phyloP scores from a whole-genome alignment of 331 rosid species.

The Cydonia oblonga region DNA sequence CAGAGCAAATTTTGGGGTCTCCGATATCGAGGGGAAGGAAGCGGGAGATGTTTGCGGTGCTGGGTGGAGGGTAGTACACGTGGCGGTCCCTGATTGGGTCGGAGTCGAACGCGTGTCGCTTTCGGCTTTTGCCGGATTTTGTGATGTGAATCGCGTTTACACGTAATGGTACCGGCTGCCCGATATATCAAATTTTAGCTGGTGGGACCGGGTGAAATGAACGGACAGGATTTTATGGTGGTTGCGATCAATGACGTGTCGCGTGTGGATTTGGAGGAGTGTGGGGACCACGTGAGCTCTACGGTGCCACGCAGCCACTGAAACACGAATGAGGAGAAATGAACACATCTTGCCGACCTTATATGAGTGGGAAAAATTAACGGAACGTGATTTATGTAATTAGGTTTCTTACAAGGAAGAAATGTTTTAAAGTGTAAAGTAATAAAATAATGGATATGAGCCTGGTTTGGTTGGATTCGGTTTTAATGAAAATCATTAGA shows the following conservation, averaged over 20 bases:
- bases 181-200: background rate
- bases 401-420: background rate
- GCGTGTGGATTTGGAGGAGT: background rate
- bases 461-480: accelerated
- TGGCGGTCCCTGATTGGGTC: background rate
- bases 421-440: too few species aligned
- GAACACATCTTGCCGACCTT: background rate
- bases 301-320: background rate
- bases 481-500: too few species aligned
- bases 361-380: too few species aligned
- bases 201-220: background rate
- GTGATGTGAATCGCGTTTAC: background rate
- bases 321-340: background rate
- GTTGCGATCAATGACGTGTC: background rate
- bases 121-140: too few species aligned
- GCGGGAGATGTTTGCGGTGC: background rate
- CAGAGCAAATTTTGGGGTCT: background rate
- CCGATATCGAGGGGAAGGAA: background rate
- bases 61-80: background rate
- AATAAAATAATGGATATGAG: too few species aligned
- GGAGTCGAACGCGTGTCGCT: background rate
- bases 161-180: background rate
- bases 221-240: background rate
- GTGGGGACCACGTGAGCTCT: background rate
- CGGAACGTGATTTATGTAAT: background rate